A percentile compares a stretch with the other conserved stretches of the same genome.
Conservation (phyloP, 202 grass and related monocot genomes). For the Dendrocalamus latiflorus region DNA sequence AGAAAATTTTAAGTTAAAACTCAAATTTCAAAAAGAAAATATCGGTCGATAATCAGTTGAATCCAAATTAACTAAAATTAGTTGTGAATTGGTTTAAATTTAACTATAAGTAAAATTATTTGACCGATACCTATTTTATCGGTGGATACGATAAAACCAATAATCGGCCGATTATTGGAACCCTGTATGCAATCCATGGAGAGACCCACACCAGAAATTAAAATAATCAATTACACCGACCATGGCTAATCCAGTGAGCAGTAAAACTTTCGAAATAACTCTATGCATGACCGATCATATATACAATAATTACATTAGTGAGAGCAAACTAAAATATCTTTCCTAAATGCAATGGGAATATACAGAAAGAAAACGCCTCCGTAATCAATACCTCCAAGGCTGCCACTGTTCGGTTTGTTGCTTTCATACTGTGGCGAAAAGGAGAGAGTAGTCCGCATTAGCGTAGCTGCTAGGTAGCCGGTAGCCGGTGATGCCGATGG, state of each 20-base stretch:
- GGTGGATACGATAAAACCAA: no score
- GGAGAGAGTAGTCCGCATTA: neutral
- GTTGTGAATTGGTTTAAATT: no score
- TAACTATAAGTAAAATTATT: no score
- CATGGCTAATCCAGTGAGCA: neutral
- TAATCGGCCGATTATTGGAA: no score
- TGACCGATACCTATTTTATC: no score
- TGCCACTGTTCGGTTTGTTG: neutral
- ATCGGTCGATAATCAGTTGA: no score
- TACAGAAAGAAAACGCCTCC: neutral
- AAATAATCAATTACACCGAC: neutral
- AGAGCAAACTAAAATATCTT: neutral
- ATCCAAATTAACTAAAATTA: no score
- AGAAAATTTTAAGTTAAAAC: no score
- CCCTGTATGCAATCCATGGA: no score
- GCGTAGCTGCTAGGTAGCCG: neutral
- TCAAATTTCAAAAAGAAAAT: no score
- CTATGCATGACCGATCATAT: no score
- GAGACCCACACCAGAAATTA: neutral
- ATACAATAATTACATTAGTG: neutral
- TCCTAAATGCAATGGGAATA: neutral
- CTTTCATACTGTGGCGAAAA: constrained; percentile 20
- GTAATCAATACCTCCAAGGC: neutral
- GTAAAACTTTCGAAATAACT: no score
- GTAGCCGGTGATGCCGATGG: neutral